phyloP scores from a whole-genome alignment of 306 rosid genomes.

The Acmispon strigosus region DNA sequence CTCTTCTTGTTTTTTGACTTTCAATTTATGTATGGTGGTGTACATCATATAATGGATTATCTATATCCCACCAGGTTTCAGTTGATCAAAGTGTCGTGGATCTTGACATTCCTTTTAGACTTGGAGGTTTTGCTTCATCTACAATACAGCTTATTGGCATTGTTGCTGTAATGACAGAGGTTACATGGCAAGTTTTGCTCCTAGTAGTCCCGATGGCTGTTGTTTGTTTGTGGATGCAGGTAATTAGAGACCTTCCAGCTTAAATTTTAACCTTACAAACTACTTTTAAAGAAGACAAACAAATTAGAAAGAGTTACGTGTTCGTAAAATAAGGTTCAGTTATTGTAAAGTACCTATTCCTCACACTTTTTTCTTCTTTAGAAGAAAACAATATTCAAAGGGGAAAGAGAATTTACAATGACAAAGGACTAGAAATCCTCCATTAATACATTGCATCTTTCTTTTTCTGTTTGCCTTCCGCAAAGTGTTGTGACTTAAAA shows the following conservation, averaged over 20 bases:
- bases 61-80: constrained; percentile 57
- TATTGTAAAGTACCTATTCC: not conserved
- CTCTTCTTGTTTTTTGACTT: not conserved
- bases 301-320: not conserved
- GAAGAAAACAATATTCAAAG: not conserved
- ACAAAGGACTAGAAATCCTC: not conserved
- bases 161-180: constrained; percentile 81
- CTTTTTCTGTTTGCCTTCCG: not conserved
- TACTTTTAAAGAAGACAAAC: not conserved
- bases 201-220: constrained; percentile 84
- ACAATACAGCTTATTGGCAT: constrained; percentile 92
- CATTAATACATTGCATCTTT: not conserved
- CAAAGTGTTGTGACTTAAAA: not conserved
- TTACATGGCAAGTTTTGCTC: constrained; percentile 94
- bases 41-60: constrained; percentile 20
- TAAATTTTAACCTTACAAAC: not conserved
- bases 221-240: constrained; percentile 94
- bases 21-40: not conserved
- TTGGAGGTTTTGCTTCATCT: constrained; percentile 91
- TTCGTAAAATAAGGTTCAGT: not conserved
- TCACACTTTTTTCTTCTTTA: not conserved
- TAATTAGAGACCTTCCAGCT: constrained; percentile 15
- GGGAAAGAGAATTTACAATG: not conserved
- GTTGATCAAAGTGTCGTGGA: constrained; percentile 97
- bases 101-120: constrained; percentile 97